phyloP scores from a whole-genome alignment of 225 moss, liverwort and hornwort species.

The Bryoerythrophyllum caledonicum region DNA sequence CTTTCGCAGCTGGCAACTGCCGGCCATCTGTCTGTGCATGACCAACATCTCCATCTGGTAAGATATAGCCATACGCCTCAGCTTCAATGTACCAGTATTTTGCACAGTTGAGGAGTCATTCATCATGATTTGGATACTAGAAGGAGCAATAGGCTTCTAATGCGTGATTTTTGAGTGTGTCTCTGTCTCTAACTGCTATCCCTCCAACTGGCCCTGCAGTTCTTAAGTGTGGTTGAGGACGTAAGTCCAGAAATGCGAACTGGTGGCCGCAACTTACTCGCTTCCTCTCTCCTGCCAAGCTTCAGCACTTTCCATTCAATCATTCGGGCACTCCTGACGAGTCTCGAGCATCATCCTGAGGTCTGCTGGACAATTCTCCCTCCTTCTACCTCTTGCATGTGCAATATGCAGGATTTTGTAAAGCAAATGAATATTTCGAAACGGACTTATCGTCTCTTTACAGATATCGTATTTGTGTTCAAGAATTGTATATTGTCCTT shows the following conservation, averaged over 20 bases:
- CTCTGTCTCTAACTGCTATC: neutral
- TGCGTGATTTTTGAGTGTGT: neutral
- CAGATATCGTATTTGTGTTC: neutral
- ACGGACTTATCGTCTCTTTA: neutral
- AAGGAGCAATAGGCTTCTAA: neutral
- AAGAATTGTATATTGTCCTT: neutral
- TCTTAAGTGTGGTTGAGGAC: constrained; percentile 79
- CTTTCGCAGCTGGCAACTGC: constrained; percentile 72
- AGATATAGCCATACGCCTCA: constrained; percentile 9
- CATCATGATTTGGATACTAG: neutral
- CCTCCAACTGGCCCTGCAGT: constrained; percentile 48
- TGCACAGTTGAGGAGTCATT: neutral
- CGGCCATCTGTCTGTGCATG: constrained; percentile 69
- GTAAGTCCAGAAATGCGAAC: constrained; percentile 65
- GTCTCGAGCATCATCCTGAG: constrained; percentile 85
- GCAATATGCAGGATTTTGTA: neutral
- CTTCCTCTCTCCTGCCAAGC: constrained; percentile 65
- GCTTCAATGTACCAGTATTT: neutral
- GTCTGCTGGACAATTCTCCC: constrained; percentile 34
- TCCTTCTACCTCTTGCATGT: constrained; percentile 13
- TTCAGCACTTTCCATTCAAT: constrained; percentile 68
- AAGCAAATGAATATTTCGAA: neutral
- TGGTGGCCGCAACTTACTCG: constrained; percentile 67
- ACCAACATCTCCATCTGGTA: constrained; percentile 96
- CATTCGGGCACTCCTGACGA: constrained; percentile 58